Evolutionary conservation across 1,139 yeast species (phyloP).

Genomic region (Lodderomyces theae): DNA sequence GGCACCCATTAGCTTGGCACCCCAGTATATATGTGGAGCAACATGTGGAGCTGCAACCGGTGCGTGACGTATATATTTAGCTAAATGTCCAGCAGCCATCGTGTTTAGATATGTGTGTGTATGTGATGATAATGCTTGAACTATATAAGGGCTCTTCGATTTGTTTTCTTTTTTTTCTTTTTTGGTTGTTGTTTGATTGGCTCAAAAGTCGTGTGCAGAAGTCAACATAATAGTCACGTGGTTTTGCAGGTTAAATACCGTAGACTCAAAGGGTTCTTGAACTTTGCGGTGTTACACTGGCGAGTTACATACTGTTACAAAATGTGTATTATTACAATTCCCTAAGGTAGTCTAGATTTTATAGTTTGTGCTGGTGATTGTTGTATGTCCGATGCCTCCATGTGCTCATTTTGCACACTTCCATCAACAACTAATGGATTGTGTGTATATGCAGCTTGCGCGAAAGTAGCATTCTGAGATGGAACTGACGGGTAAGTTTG

Average conservation of each 20-base stretch:
- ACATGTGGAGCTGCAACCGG: constrained; percentile 55
- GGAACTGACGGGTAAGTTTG: background rate
- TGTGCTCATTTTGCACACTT: background rate
- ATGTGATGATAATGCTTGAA: too few species aligned
- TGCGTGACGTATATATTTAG: constrained; percentile 52
- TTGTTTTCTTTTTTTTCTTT: background rate
- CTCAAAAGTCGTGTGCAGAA: constrained; percentile 1
- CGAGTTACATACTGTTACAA: too few species aligned
- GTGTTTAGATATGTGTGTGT: constrained; percentile 2
- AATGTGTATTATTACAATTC: background rate
- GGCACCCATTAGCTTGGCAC: constrained; percentile 69
- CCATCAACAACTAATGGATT: background rate
- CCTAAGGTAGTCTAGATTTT: background rate
- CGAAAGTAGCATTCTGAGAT: background rate
- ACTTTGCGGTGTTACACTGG: too few species aligned
- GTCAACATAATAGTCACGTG: too few species aligned
- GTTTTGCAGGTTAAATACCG: background rate
- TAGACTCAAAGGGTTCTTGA: too few species aligned
- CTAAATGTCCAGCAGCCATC: constrained; percentile 46
- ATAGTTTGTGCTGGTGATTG: background rate
- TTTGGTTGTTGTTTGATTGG: constrained; percentile 7
- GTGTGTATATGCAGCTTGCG: background rate
- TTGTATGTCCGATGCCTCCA: background rate
- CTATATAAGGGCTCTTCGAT: too few species aligned
- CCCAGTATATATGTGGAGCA: constrained; percentile 52